Base-by-base conservation (phyloP, 2,329 filamentous ascomycete genomes). In the Shiraia sp. region DNA sequence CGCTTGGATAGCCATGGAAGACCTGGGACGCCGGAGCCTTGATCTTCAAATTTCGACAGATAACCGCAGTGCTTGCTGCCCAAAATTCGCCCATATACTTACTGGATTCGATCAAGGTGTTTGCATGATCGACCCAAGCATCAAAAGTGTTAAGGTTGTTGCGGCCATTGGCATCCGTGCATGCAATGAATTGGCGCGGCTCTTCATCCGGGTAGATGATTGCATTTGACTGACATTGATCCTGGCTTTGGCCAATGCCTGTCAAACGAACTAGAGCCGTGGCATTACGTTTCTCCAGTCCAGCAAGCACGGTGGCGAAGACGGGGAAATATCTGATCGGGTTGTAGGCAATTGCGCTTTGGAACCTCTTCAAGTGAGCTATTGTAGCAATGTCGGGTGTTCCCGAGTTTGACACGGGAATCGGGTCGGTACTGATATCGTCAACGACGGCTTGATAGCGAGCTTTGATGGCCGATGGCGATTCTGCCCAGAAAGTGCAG, bases 401-500 rank as follows among this genome's bases (percentile, higher is more conserved):
- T 40, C 3, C 43, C 27, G 27, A 31, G 4, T n/a, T n/a, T 3
- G 22, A 7, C 3, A 32, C 27, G 3, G 36, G 34, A 8, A 53
- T 46, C 5, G 51, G 51, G 2, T 34, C 22, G 10, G 15, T 16
- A 6, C 8, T 15, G 10, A 55, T n/a, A 4, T 47, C 35, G 1
- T 42, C 31, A 9, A 49, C 6, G 10, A 54, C 23, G 10, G 37
- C 37, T 4, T 48, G 2, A 25, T 39, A 55, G n/a, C 53, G 53
- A 1, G 13, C 16, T 34, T 51, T 28, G 10, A 57, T 50, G n/a
- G 40, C 48, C 10, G 28, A 29, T 4, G 38, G 24, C 6, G 39
- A 43, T 2, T 42, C 19, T 14, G 26, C 45, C 47, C 45, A 57
- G 15, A 57, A 49, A 2, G 33, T 27, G 41, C 53, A 57, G 16